These are phyloP conservation scores for Salix purpurea DNA, from an alignment of 345 rosid species.

Conservation along the genomic window DNA sequence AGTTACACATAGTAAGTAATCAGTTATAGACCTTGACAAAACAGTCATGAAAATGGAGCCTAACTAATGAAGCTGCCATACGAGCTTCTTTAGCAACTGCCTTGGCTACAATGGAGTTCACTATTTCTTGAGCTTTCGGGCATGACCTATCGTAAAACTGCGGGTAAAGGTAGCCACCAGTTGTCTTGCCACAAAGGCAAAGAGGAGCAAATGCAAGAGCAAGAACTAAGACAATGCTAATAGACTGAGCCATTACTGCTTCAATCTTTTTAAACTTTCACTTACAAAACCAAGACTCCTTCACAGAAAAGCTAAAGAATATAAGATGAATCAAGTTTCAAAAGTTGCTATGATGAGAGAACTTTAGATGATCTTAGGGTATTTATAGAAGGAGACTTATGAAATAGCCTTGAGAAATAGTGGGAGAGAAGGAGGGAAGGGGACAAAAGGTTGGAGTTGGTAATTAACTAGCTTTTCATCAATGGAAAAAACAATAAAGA, in stretches of 20 bases:
- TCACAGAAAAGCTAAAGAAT: slow-evolving; percentile 7
- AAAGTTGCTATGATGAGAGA: slow-evolving; percentile 19
- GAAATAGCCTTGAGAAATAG: slow-evolving; percentile 17
- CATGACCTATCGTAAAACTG: slow-evolving; percentile 26
- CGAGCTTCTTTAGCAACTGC: slow-evolving; percentile 28
- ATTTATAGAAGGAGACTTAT: slow-evolving; percentile 32
- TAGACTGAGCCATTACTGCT: slow-evolving; percentile 34
- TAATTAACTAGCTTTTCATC: slow-evolving; percentile 18
- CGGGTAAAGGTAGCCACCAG: slow-evolving; percentile 31
- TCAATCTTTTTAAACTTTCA: background rate
- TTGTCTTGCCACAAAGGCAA: slow-evolving; percentile 28
- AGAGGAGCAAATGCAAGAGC: slow-evolving; percentile 41
- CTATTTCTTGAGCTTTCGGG: slow-evolving; percentile 17
- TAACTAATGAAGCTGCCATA: slow-evolving; percentile 29
- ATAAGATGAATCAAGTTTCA: background rate
- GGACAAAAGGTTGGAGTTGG: slow-evolving; percentile 37
- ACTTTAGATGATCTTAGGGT: background rate
- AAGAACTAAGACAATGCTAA: slow-evolving; percentile 14
- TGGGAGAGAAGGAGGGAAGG: slow-evolving; percentile 10
- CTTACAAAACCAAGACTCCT: slow-evolving; percentile 7
- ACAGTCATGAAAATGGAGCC: slow-evolving; percentile 34
- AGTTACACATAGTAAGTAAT: background rate
- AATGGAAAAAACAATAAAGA: slow-evolving; percentile 2
- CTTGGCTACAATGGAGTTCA: slow-evolving; percentile 22
- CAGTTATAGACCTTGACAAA: slow-evolving; percentile 26